These are phyloP conservation scores for Camelina neglecta DNA, from an alignment of 345 rosid species.

Conservation along the genomic window DNA sequence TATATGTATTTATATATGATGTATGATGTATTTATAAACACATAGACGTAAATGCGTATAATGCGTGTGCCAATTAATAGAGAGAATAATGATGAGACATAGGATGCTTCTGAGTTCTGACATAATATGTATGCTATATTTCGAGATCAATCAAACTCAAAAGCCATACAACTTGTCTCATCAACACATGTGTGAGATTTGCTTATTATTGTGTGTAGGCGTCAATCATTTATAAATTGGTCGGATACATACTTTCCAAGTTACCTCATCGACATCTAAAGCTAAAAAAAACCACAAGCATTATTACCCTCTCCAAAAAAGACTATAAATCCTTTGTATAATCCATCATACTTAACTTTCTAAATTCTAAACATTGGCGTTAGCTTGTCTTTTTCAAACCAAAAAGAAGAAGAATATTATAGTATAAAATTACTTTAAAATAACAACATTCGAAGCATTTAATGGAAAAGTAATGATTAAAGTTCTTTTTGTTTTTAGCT, in stretches of 20 bases:
- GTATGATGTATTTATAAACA: conserved; percentile 1
- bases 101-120: conserved; percentile 45
- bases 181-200: conserved; percentile 38
- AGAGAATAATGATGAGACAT: conserved; percentile 32
- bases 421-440: neutral
- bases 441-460: conserved; percentile 23
- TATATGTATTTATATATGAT: neutral
- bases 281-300: conserved; percentile 13
- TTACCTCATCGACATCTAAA: conserved; percentile 26
- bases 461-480: conserved; percentile 26
- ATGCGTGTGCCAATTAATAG: conserved; percentile 22
- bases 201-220: conserved; percentile 33
- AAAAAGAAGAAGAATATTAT: neutral
- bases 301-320: neutral
- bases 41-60: conserved; percentile 10
- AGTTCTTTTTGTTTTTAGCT: conserved; percentile 30
- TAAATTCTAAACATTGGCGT: conserved; percentile 27
- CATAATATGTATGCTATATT: conserved; percentile 5
- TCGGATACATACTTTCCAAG: conserved; percentile 26
- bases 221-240: conserved; percentile 33
- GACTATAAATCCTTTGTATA: conserved; percentile 19
- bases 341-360: conserved; percentile 26
- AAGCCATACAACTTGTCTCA: conserved; percentile 35
- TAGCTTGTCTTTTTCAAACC: conserved; percentile 30
- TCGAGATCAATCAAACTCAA: conserved; percentile 36